Evolutionary conservation across 2,329 filamentous ascomycete species (phyloP).

Genomic region (Cladosporium sp.): DNA sequence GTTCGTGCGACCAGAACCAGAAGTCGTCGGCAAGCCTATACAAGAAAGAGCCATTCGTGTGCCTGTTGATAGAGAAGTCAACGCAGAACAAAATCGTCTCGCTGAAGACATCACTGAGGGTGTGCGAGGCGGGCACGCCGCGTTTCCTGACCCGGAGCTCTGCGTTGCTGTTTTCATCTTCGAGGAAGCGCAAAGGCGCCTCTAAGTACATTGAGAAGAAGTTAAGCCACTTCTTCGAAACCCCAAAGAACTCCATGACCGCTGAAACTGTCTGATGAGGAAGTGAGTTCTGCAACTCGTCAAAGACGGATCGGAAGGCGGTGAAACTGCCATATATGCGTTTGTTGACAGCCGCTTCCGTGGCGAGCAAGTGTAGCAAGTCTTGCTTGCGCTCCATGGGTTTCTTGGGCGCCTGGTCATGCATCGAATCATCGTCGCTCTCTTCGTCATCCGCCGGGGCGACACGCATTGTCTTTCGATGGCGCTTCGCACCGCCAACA

Average conservation of each 20-base stretch:
- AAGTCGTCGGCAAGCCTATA: constrained; percentile 66
- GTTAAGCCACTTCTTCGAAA: constrained; percentile 56
- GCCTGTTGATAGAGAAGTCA: constrained; percentile 63
- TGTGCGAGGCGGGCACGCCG: constrained; percentile 61
- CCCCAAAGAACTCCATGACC: constrained; percentile 59
- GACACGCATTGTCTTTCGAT: neutral
- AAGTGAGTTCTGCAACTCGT: constrained; percentile 58
- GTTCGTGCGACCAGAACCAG: constrained; percentile 65
- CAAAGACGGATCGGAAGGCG: constrained; percentile 59
- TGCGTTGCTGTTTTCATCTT: constrained; percentile 45
- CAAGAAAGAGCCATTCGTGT: constrained; percentile 54
- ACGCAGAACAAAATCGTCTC: constrained; percentile 65
- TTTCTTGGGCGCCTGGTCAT: constrained; percentile 39
- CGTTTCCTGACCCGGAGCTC: constrained; percentile 52
- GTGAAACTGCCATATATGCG: constrained; percentile 52
- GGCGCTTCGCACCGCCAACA: neutral
- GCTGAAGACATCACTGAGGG: constrained; percentile 59
- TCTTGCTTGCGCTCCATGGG: constrained; percentile 55
- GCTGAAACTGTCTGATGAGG: constrained; percentile 61
- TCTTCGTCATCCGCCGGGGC: constrained; percentile 36
- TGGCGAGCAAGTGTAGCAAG: constrained; percentile 57
- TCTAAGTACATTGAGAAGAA: constrained; percentile 63
- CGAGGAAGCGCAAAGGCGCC: constrained; percentile 58
- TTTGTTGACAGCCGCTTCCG: constrained; percentile 55
- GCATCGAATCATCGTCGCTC: constrained; percentile 40